These are phyloP conservation scores for Goffeauzyma gilvescens DNA, from an alignment of 768 basidiomycete genomes.

Conservation along the genomic window DNA sequence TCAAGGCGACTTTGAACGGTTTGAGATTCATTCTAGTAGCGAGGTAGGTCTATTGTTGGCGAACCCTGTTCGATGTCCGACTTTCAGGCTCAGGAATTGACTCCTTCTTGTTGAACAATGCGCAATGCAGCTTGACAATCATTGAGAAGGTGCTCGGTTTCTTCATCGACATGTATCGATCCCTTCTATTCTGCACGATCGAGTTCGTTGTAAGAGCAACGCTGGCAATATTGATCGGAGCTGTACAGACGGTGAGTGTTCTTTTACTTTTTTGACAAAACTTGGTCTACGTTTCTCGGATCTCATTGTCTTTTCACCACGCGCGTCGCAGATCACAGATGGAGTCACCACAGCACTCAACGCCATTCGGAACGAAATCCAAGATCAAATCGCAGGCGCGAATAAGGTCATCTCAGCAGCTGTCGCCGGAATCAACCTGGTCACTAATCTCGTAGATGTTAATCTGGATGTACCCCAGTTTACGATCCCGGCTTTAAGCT, in stretches of 20 bases:
- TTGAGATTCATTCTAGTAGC: slow-evolving; percentile 49
- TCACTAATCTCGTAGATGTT: slow-evolving; percentile 47
- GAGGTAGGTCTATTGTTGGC: slow-evolving; percentile 11
- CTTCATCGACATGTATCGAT: slow-evolving; percentile 76
- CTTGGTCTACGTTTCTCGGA: slow-evolving; percentile 2
- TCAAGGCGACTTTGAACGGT: slow-evolving; percentile 59
- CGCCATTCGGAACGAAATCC: slow-evolving; percentile 49
- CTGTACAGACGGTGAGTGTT: slow-evolving; percentile 55
- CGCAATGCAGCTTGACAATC: slow-evolving; percentile 45
- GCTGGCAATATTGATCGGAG: slow-evolving; percentile 57
- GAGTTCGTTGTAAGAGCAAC: slow-evolving; percentile 72
- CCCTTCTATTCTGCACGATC: slow-evolving; percentile 80
- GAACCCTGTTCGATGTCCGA: too few species aligned
- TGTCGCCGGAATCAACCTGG: slow-evolving; percentile 51
- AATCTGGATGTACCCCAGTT: slow-evolving; percentile 46
- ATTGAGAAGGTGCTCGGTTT: slow-evolving; percentile 83
- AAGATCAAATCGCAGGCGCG: slow-evolving; percentile 47
- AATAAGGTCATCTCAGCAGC: slow-evolving; percentile 50
- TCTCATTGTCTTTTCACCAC: background rate
- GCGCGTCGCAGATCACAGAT: slow-evolving; percentile 43
- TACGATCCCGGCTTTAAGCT: slow-evolving; percentile 50
- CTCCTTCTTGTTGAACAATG: background rate
- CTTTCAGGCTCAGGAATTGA: too few species aligned
- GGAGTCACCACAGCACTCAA: slow-evolving; percentile 45
- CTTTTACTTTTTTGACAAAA: background rate